phyloP scores from a whole-genome alignment of 305 asterid genomes.

The Fraxinus sp. region DNA sequence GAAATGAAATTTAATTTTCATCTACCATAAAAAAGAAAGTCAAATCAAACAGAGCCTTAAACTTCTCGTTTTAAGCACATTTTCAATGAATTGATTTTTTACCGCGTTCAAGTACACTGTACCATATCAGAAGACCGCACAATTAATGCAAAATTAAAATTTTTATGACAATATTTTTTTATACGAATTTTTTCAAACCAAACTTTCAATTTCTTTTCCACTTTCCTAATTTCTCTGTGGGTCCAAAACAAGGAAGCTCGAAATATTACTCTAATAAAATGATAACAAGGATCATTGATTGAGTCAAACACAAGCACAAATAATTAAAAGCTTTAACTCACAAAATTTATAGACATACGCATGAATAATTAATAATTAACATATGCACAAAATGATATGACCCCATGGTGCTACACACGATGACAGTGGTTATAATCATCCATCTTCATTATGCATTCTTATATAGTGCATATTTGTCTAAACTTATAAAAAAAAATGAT shows the following conservation, averaged over 20 bases:
- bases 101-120: neutral
- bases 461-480: neutral
- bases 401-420: constrained; percentile 23
- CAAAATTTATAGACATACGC: constrained; percentile 5
- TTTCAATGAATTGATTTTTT: neutral
- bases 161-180: too few relatives aligned
- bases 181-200: neutral
- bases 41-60: neutral
- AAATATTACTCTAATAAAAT: neutral
- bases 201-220: neutral
- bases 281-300: constrained; percentile 13
- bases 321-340: constrained; percentile 15
- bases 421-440: neutral
- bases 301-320: constrained; percentile 32
- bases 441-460: neutral
- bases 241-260: neutral
- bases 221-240: neutral
- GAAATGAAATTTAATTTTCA: too few relatives aligned
- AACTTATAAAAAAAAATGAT: neutral
- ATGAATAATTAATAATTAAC: constrained; percentile 22
- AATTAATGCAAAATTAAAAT: too few relatives aligned
- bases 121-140: too few relatives aligned
- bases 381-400: constrained; percentile 12
- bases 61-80: neutral
- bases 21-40: too few relatives aligned